These are phyloP conservation scores for Cutaneotrichosporon cavernicola DNA, from an alignment of 1,284 basidiomycete genomes.

Conservation along the genomic window DNA sequence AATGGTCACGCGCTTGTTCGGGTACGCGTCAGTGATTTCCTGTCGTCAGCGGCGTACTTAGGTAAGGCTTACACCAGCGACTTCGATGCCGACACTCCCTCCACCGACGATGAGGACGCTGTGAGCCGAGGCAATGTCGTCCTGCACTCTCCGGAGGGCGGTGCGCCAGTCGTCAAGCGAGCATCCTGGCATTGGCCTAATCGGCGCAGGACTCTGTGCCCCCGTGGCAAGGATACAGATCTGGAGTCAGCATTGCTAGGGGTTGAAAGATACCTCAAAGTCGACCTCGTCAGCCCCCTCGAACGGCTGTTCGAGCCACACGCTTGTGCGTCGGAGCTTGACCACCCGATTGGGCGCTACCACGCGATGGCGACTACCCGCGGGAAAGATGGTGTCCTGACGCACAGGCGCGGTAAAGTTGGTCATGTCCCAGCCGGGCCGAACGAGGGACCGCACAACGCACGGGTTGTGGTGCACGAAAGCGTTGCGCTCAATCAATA, in stretches of 20 bases:
- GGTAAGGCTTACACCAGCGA: constrained; percentile 48
- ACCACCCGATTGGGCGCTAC: constrained; percentile 46
- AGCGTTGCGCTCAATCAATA: constrained; percentile 54
- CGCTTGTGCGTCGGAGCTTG: constrained; percentile 40
- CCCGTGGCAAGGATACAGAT: constrained; percentile 49
- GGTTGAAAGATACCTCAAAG: constrained; percentile 44
- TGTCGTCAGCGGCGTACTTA: background rate
- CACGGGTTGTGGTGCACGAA: constrained; percentile 51
- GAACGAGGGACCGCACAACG: constrained; percentile 52
- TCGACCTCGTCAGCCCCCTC: constrained; percentile 47
- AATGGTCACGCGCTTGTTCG: constrained; percentile 28
- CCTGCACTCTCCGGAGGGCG: constrained; percentile 28
- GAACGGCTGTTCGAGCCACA: constrained; percentile 48
- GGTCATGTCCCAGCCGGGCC: constrained; percentile 50
- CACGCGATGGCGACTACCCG: constrained; percentile 37
- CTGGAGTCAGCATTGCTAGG: constrained; percentile 18
- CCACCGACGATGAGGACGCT: constrained; percentile 53
- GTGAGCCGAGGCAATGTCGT: constrained; percentile 26
- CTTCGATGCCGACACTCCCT: constrained; percentile 56
- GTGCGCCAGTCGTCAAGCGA: constrained; percentile 30
- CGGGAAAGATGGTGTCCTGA: constrained; percentile 44
- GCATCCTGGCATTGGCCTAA: constrained; percentile 39
- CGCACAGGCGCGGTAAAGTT: constrained; percentile 43
- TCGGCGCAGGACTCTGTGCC: constrained; percentile 44
- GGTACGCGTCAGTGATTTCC: constrained; percentile 40